Evolutionary conservation across 2,329 filamentous ascomycete species (phyloP).

Genomic region (Xylariaceae sp.): DNA sequence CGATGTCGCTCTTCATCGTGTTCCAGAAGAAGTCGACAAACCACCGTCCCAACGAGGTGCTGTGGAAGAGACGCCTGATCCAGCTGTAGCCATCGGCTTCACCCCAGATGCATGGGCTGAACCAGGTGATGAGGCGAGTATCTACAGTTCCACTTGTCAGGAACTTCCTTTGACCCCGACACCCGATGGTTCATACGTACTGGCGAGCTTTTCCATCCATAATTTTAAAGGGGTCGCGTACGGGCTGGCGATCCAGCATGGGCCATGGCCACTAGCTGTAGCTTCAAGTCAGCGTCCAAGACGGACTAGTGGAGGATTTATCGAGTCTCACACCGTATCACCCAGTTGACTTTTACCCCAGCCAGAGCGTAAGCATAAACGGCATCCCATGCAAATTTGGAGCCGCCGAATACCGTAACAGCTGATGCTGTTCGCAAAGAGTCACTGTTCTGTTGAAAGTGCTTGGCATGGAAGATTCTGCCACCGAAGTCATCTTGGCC

Average conservation of each 20-base stretch:
- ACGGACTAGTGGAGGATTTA: neutral
- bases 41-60: conserved; percentile 53
- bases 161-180: neutral
- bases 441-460: conserved; percentile 41
- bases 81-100: conserved; percentile 57
- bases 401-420: conserved; percentile 56
- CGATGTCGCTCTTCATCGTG: conserved; percentile 54
- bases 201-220: conserved; percentile 48
- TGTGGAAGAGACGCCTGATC: conserved; percentile 55
- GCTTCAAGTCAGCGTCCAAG: neutral
- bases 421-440: conserved; percentile 36
- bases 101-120: conserved; percentile 74
- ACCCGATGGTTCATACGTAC: conserved; percentile 28
- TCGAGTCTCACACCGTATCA: conserved; percentile 44
- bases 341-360: conserved; percentile 54
- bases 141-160: conserved; percentile 29
- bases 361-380: conserved; percentile 55
- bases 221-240: conserved; percentile 49
- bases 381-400: conserved; percentile 63
- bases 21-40: conserved; percentile 60
- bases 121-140: conserved; percentile 67
- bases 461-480: conserved; percentile 56
- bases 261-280: conserved; percentile 48
- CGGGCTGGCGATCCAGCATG: conserved; percentile 50
- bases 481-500: conserved; percentile 49